phyloP scores from a whole-genome alignment of 2,329 filamentous ascomycete species.

The Seiridium unicorne region DNA sequence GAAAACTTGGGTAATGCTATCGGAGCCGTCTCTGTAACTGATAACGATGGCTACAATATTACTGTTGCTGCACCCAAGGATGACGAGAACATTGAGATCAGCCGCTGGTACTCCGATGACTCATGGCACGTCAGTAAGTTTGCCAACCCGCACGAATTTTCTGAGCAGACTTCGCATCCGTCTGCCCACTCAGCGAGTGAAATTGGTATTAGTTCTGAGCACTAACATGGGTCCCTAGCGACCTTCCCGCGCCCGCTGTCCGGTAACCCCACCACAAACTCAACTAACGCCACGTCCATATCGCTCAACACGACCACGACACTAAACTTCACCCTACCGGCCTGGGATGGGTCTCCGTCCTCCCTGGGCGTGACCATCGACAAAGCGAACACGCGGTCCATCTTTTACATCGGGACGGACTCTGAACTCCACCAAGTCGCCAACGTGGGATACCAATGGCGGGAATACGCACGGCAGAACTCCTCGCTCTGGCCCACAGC shows the following conservation, averaged over 20 bases:
- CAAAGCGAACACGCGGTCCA: slow-evolving; percentile 21
- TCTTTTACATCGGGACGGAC: slow-evolving; percentile 38
- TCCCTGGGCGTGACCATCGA: slow-evolving; percentile 28
- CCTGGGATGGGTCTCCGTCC: slow-evolving; percentile 27
- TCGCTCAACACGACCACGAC: slow-evolving; percentile 13
- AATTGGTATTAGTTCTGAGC: too few species aligned
- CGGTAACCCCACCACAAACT: slow-evolving; percentile 21
- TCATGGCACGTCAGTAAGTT: slow-evolving; percentile 32
- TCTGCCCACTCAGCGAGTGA: too few species aligned
- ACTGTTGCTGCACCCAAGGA: slow-evolving; percentile 32
- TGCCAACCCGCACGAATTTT: not conserved
- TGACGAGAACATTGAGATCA: slow-evolving; percentile 27
- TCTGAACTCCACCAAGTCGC: slow-evolving; percentile 28
- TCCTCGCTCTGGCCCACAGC: slow-evolving; percentile 16
- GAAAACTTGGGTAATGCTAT: slow-evolving; percentile 25
- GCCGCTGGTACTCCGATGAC: slow-evolving; percentile 23
- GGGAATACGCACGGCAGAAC: slow-evolving; percentile 15
- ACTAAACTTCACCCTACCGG: slow-evolving; percentile 26
- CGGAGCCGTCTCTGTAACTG: slow-evolving; percentile 22
- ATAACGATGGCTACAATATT: slow-evolving; percentile 26
- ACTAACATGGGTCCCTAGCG: slow-evolving; percentile 18
- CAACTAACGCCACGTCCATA: slow-evolving; percentile 18
- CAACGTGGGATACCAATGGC: slow-evolving; percentile 26
- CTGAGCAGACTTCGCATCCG: not conserved
- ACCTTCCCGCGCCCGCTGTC: slow-evolving; percentile 30